Percentiles rank a stretch among this genome's conserved stretches.
Evolutionary conservation across 2,329 filamentous ascomycete species (phyloP).

Genomic region (Pseudogymnoascus sp.): DNA sequence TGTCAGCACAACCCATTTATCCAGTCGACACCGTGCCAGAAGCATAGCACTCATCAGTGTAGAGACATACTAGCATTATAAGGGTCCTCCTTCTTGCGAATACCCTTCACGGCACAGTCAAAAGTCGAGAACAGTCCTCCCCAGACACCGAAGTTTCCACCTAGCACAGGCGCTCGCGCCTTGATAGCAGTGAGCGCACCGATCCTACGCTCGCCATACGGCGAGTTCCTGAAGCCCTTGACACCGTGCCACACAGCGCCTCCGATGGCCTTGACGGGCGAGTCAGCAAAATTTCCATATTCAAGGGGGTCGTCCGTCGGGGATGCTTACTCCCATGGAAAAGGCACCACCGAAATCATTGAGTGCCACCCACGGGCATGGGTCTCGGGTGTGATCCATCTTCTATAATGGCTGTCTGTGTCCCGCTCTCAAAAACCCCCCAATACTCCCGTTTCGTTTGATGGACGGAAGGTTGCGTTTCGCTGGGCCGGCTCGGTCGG

Average conservation of each 20-base stretch:
- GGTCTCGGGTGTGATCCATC: constrained; percentile 96
- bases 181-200: constrained; percentile 96
- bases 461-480: background rate
- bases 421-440: background rate
- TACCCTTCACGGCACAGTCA: constrained; percentile 92
- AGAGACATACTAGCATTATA: constrained; percentile 71
- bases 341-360: constrained; percentile 98
- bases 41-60: background rate
- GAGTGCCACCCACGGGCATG: constrained; percentile 91
- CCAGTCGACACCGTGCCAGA: background rate
- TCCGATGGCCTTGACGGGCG: constrained; percentile 51
- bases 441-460: background rate
- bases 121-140: constrained; percentile 93
- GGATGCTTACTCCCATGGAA: constrained; percentile 69
- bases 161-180: constrained; percentile 88
- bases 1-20: constrained; percentile 14
- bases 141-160: constrained; percentile 98
- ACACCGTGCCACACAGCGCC: constrained; percentile 93
- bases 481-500: background rate
- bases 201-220: constrained; percentile 89
- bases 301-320: background rate
- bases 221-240: constrained; percentile 85
- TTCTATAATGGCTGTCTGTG: constrained; percentile 21
- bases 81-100: constrained; percentile 93
- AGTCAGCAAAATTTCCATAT: constrained; percentile 7